A percentile compares a stretch with the other conserved stretches of the same genome.
phyloP scores from a whole-genome alignment of 768 basidiomycete species.

The Mycena polygramma region DNA sequence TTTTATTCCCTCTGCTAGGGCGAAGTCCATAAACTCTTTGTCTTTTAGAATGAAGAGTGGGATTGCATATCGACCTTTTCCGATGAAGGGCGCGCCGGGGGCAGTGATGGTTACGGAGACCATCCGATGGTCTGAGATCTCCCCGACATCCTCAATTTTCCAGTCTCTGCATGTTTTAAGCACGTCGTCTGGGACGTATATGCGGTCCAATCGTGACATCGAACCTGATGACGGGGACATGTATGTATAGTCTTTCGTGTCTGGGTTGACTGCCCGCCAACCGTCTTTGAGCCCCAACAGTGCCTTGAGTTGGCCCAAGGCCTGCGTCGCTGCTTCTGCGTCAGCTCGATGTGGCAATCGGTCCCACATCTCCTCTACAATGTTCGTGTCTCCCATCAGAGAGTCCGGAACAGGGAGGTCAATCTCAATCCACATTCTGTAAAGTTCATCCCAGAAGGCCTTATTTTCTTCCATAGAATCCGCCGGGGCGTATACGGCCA shows the following conservation, averaged over 20 bases:
- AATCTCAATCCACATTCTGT: neutral
- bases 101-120: neutral
- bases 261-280: constrained; percentile 14
- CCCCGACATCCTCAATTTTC: neutral
- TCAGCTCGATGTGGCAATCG: constrained; percentile 14
- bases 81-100: neutral
- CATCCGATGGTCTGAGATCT: constrained; percentile 5
- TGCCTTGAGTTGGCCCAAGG: neutral
- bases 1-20: neutral
- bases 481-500: constrained; percentile 41
- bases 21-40: neutral
- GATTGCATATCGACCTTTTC: neutral
- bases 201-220: constrained; percentile 5
- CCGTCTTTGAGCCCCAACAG: constrained; percentile 24
- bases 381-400: constrained; percentile 27
- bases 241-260: constrained; percentile 12
- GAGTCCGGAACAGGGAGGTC: constrained; percentile 27
- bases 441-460: constrained; percentile 36
- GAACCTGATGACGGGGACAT: neutral
- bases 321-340: neutral
- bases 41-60: neutral
- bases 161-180: constrained; percentile 8
- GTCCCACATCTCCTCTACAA: constrained; percentile 13
- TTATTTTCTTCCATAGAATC: neutral
- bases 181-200: neutral